These are phyloP conservation scores for Penicillium oxalicum DNA, from an alignment of 2,329 filamentous ascomycete species.

Conservation along the genomic window DNA sequence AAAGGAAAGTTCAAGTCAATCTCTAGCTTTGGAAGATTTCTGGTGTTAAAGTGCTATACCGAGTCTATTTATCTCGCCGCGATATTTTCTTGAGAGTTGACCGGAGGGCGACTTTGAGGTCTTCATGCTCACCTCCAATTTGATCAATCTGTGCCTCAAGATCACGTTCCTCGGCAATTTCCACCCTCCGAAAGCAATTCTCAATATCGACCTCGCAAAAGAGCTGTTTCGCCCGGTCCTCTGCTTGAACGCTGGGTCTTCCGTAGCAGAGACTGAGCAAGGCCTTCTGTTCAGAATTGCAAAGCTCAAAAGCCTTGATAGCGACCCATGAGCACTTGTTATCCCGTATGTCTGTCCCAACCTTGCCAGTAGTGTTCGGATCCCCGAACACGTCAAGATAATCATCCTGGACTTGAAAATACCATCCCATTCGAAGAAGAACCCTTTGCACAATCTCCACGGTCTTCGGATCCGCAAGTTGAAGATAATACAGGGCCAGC, in stretches of 20 bases:
- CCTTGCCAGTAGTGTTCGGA: conserved; percentile 90
- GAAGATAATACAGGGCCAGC: conserved; percentile 76
- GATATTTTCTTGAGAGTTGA: too few relatives aligned
- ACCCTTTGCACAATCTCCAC: conserved; percentile 84
- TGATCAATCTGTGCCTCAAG: too few relatives aligned
- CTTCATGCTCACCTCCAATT: too few relatives aligned
- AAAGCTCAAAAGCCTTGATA: conserved; percentile 82
- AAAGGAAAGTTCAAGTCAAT: too few relatives aligned
- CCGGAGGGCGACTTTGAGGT: too few relatives aligned
- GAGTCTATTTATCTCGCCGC: too few relatives aligned
- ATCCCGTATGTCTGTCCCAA: conserved; percentile 97
- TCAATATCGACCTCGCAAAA: too few relatives aligned
- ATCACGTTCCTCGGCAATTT: too few relatives aligned
- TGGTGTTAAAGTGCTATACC: too few relatives aligned
- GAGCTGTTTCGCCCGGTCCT: not conserved
- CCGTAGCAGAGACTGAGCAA: conserved; percentile 91
- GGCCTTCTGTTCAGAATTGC: conserved; percentile 76
- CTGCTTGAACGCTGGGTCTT: not conserved
- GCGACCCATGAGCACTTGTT: conserved; percentile 99
- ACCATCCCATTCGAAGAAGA: conserved; percentile 93
- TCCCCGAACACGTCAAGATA: conserved; percentile 97
- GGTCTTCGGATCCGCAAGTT: conserved; percentile 79
- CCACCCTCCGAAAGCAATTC: too few relatives aligned
- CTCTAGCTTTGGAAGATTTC: too few relatives aligned
- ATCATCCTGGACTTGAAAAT: conserved; percentile 98